These are phyloP conservation scores for Sporobolus alterniflorus DNA, from an alignment of 202 grass and related monocot genomes.

Conservation along the genomic window DNA sequence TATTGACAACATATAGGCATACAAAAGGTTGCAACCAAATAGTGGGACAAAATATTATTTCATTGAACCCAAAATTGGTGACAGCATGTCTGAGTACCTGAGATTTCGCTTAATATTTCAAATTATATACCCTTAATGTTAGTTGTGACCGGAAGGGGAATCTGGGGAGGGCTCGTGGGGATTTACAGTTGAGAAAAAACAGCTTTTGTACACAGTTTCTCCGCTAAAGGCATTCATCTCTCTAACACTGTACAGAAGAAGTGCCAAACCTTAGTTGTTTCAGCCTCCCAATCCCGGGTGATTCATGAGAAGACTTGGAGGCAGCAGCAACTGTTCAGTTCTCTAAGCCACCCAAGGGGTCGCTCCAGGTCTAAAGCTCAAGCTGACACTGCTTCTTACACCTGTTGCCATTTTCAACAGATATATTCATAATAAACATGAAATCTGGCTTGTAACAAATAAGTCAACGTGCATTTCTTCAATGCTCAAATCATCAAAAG, in stretches of 20 bases:
- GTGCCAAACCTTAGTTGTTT: background rate
- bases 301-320: background rate
- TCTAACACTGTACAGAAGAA: conserved; percentile 26
- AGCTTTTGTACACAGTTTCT: background rate
- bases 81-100: background rate
- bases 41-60: background rate
- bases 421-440: conserved; percentile 24
- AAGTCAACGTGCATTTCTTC: conserved; percentile 32
- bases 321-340: background rate
- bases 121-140: background rate
- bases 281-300: background rate
- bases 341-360: background rate
- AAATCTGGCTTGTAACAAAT: conserved; percentile 29
- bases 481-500: conserved; percentile 23
- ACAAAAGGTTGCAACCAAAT: background rate
- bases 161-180: background rate
- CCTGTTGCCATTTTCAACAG: background rate
- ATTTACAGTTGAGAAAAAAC: conserved; percentile 31
- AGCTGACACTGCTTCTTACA: background rate
- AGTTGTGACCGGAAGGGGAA: background rate
- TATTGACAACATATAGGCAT: background rate
- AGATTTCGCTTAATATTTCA: background rate
- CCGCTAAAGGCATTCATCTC: conserved; percentile 5
- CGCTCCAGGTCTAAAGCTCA: background rate
- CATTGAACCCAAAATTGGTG: conserved; percentile 17